These are phyloP conservation scores for Inonotus obliquus DNA, from an alignment of 1,284 basidiomycete species.

Conservation along the genomic window DNA sequence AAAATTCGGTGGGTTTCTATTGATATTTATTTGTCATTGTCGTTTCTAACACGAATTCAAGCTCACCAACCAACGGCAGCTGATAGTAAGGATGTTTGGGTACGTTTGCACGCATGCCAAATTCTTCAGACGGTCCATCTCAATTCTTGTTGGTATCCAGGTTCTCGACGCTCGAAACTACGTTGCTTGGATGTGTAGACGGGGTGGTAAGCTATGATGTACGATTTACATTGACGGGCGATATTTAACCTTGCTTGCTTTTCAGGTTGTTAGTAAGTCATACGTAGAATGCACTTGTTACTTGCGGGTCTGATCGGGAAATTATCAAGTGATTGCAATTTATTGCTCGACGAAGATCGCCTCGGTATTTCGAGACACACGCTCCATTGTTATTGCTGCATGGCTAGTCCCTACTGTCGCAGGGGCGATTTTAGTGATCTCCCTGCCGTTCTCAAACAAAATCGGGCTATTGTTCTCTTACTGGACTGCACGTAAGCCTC, in stretches of 20 bases:
- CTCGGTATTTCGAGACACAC: constrained; percentile 18
- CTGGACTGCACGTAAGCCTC: constrained; percentile 26
- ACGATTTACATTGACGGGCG: neutral
- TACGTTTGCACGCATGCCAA: constrained; percentile 20
- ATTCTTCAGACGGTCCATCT: neutral
- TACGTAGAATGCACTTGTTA: neutral
- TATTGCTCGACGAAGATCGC: constrained; percentile 20
- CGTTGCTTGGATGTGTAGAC: constrained; percentile 27
- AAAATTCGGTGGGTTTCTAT: constrained; percentile 26
- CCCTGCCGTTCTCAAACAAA: constrained; percentile 29
- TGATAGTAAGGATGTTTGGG: constrained; percentile 32
- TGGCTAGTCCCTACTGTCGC: constrained; percentile 33
- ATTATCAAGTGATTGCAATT: constrained; percentile 21
- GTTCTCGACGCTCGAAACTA: constrained; percentile 14
- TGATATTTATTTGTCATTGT: neutral
- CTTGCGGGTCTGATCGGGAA: neutral
- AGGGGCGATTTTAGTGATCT: constrained; percentile 28
- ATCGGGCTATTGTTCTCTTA: constrained; percentile 28
- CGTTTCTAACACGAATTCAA: neutral
- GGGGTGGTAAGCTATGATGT: constrained; percentile 18
- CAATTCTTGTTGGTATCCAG: neutral
- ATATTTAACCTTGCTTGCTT: neutral
- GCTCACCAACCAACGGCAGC: constrained; percentile 31
- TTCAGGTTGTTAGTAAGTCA: constrained; percentile 11
- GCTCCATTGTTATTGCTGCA: constrained; percentile 26